Evolutionary conservation across 2,329 filamentous ascomycete species (phyloP).

Genomic region (Beauveria sp.): DNA sequence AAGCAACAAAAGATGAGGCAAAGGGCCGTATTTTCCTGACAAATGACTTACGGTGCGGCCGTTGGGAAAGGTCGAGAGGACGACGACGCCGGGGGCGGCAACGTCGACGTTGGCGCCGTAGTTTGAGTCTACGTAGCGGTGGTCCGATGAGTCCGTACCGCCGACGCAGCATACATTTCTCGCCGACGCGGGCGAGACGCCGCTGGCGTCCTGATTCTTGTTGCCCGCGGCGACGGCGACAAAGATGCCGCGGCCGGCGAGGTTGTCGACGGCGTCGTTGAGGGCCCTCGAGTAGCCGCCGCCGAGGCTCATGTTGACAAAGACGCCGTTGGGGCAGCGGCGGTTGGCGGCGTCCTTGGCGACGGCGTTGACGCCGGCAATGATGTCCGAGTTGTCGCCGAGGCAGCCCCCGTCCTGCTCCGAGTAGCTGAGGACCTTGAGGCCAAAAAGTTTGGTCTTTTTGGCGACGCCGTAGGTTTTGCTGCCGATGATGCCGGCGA

Average conservation of each 20-base stretch:
- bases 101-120: slow-evolving; percentile 39
- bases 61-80: slow-evolving; percentile 35
- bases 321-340: slow-evolving; percentile 30
- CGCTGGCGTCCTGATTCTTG: slow-evolving; percentile 34
- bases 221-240: slow-evolving; percentile 47
- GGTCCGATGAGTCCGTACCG: slow-evolving; percentile 37
- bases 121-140: slow-evolving; percentile 40
- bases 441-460: slow-evolving; percentile 39
- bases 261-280: slow-evolving; percentile 73
- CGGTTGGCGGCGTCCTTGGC: slow-evolving; percentile 28
- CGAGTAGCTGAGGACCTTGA: slow-evolving; percentile 41
- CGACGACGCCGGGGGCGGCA: slow-evolving; percentile 40
- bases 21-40: too few relatives aligned
- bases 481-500: slow-evolving; percentile 48
- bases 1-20: not conserved
- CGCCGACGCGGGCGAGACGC: slow-evolving; percentile 40
- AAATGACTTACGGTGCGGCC: slow-evolving; percentile 20
- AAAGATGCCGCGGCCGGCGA: slow-evolving; percentile 53
- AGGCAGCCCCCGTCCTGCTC: slow-evolving; percentile 14
- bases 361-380: slow-evolving; percentile 43
- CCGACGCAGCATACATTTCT: slow-evolving; percentile 42
- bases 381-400: slow-evolving; percentile 24
- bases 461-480: slow-evolving; percentile 50
- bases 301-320: slow-evolving; percentile 46
- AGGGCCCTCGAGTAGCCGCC: slow-evolving; percentile 63